Conservation (phyloP, 768 basidiomycete species). For the Gautieria morchelliformis region DNA sequence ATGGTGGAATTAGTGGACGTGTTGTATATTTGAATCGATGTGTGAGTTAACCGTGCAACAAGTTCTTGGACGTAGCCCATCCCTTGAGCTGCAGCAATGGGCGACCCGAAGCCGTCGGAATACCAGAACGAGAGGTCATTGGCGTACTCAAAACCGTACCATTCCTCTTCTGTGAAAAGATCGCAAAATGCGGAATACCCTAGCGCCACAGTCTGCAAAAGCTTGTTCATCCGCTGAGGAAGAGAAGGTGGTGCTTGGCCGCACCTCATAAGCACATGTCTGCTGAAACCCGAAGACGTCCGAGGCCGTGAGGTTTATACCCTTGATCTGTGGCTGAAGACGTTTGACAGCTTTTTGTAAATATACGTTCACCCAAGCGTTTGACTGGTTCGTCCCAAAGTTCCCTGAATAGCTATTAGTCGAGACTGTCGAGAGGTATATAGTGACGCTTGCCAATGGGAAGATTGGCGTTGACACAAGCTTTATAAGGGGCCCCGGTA, state of each 20-base stretch:
- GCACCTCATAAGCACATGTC: conserved; percentile 32
- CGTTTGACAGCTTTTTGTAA: conserved; percentile 27
- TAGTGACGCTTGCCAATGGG: conserved; percentile 13
- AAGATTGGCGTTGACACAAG: conserved; percentile 7
- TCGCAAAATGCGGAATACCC: conserved; percentile 42
- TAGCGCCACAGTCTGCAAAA: conserved; percentile 35
- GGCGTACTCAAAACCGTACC: conserved; percentile 40
- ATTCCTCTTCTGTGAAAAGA: conserved; percentile 43
- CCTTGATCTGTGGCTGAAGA: conserved; percentile 8
- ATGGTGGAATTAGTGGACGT: conserved; percentile 80
- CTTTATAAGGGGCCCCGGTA: conserved; percentile 34
- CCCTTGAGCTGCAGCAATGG: conserved; percentile 28
- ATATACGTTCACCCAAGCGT: conserved; percentile 33
- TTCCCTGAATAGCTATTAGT: conserved; percentile 16
- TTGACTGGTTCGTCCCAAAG: conserved; percentile 16
- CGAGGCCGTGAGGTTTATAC: conserved; percentile 20
- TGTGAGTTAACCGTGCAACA: conserved; percentile 41
- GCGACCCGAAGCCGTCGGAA: conserved; percentile 33
- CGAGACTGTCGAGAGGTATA: neutral
- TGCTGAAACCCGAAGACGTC: conserved; percentile 28
- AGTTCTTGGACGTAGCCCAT: conserved; percentile 36
- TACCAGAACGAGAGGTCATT: conserved; percentile 26
- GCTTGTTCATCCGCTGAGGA: neutral
- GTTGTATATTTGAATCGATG: conserved; percentile 57
- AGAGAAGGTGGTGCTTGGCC: neutral